phyloP scores from a whole-genome alignment of 768 basidiomycete genomes.

The Lanmaoa pseudosensibilis region DNA sequence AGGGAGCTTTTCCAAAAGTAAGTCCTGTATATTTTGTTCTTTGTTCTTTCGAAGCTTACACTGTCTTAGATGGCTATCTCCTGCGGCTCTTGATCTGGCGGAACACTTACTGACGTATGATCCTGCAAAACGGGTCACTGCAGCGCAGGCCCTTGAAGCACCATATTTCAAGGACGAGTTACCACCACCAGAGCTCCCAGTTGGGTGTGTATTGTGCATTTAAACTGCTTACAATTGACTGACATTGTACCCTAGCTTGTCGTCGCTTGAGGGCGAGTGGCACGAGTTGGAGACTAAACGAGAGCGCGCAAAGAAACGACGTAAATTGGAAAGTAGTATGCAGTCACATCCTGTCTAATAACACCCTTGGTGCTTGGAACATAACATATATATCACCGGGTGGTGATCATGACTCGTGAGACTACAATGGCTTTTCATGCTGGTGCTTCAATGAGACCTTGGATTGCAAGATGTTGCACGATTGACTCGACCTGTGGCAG shows the following conservation, averaged over 20 bases:
- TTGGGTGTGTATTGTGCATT: conserved; percentile 56
- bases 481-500: conserved; percentile 72
- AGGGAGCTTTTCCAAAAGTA: conserved; percentile 85
- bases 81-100: conserved; percentile 84
- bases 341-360: conserved; percentile 38
- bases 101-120: conserved; percentile 80
- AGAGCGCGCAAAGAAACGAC: conserved; percentile 80
- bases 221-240: not conserved
- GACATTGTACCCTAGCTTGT: conserved; percentile 49
- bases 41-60: not conserved
- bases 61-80: conserved; percentile 72
- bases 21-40: conserved; percentile 14
- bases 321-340: conserved; percentile 56
- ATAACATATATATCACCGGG: conserved; percentile 13
- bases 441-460: conserved; percentile 53
- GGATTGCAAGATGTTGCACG: conserved; percentile 77
- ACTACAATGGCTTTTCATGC: conserved; percentile 20
- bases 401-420: conserved; percentile 13
- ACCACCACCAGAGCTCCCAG: conserved; percentile 71
- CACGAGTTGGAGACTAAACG: conserved; percentile 96
- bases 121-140: conserved; percentile 73
- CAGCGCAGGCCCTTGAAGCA: conserved; percentile 74
- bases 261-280: conserved; percentile 89
- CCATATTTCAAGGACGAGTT: conserved; percentile 84
- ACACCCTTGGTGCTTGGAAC: conserved; percentile 19